These are phyloP conservation scores for Cicer arietinum DNA, from an alignment of 306 rosid species.

Conservation along the genomic window DNA sequence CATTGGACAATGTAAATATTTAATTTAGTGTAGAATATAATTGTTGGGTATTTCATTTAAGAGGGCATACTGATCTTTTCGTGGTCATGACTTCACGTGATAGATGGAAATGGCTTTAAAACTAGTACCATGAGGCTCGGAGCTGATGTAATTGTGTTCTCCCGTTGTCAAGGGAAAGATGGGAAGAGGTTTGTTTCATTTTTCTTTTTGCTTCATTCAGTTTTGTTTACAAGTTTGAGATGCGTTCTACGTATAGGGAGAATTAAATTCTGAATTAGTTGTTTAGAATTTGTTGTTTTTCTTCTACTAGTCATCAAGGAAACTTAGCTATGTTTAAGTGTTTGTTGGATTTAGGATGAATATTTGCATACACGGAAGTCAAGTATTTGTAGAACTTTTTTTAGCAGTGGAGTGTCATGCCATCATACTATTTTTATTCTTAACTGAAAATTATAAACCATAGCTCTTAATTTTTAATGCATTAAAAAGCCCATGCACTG, in stretches of 20 bases:
- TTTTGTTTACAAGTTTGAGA: constrained; percentile 32
- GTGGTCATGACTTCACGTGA: constrained; percentile 37
- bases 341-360: background rate
- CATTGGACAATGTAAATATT: constrained; percentile 79
- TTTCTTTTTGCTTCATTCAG: constrained; percentile 32
- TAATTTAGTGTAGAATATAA: constrained; percentile 4
- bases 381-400: no score
- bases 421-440: no score
- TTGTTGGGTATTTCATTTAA: constrained; percentile 6
- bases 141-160: constrained; percentile 95
- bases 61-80: constrained; percentile 43
- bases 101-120: constrained; percentile 99
- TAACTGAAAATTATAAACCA: background rate
- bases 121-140: constrained; percentile 99
- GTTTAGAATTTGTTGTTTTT: constrained; percentile 6
- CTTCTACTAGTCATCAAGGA: background rate
- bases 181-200: constrained; percentile 67
- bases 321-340: background rate
- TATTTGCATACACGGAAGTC: no score
- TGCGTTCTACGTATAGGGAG: constrained; percentile 33
- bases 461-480: background rate
- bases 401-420: no score
- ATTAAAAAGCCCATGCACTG: background rate
- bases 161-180: constrained; percentile 70
- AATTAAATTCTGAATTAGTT: constrained; percentile 3